Evolutionary conservation across 208 protist species (phyloP).

Genomic region (Leptomonas seymouri): DNA sequence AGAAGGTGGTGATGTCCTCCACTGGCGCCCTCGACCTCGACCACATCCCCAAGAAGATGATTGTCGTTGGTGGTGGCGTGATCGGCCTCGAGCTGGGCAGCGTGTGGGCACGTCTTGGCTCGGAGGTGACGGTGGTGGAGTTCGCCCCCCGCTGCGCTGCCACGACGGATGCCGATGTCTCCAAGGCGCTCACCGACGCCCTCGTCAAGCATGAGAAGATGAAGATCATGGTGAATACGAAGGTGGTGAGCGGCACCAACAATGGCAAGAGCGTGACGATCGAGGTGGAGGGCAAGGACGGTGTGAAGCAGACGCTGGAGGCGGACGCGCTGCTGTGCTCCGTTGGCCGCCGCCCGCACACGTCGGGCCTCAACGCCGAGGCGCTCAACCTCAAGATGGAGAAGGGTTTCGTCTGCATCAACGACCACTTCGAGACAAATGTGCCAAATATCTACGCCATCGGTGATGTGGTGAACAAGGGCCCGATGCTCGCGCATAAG

Average conservation of each 20-base stretch:
- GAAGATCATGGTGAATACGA: constrained; percentile 91
- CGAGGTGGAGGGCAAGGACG: constrained; percentile 92
- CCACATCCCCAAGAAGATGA: constrained; percentile 97
- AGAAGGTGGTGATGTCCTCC: constrained; percentile 97
- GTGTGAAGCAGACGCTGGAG: constrained; percentile 82
- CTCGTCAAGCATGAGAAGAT: constrained; percentile 93
- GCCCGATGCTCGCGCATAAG: constrained; percentile 99
- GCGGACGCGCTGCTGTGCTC: constrained; percentile 96
- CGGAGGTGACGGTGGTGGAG: constrained; percentile 99
- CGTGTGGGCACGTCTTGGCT: constrained; percentile 97
- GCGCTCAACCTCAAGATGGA: constrained; percentile 92
- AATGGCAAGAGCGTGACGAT: constrained; percentile 83
- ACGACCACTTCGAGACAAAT: constrained; percentile 96
- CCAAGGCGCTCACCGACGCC: constrained; percentile 73
- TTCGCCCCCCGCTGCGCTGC: constrained; percentile 94
- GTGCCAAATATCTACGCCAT: constrained; percentile 98
- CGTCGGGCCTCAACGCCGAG: constrained; percentile 93
- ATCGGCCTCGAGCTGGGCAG: constrained; percentile 99
- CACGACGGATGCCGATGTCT: constrained; percentile 85
- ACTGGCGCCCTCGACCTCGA: constrained; percentile 97
- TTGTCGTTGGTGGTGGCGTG: constrained; percentile 99
- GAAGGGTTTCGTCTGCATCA: constrained; percentile 93
- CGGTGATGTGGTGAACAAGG: constrained; percentile 98
- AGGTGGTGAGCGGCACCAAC: constrained; percentile 83
- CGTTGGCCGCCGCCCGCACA: constrained; percentile 97